Percentiles rank a stretch among this genome's conserved stretches.
Conservation (phyloP, 306 rosid species). For the Arachis hypogaea region DNA sequence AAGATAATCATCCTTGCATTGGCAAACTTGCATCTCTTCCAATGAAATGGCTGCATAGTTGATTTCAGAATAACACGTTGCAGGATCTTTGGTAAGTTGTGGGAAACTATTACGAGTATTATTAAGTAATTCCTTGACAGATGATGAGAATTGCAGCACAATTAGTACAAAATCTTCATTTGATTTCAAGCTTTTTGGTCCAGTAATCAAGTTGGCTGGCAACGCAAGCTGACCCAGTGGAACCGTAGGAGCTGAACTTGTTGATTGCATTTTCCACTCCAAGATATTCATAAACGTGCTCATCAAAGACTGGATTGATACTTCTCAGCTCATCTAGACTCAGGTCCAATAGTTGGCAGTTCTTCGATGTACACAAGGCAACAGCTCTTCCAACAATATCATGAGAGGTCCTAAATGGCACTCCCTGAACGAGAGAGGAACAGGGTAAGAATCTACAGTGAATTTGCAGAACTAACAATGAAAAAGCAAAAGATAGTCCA, state of each 20-base stretch:
- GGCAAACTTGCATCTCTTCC: not conserved
- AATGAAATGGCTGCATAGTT: conserved; percentile 1
- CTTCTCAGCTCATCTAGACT: conserved; percentile 75
- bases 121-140: not conserved
- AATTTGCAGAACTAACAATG: conserved; percentile 19
- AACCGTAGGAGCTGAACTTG: conserved; percentile 88
- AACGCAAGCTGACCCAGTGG: conserved; percentile 88
- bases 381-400: conserved; percentile 87
- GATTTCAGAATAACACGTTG: conserved; percentile 10
- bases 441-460: not conserved
- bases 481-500: conserved; percentile 9
- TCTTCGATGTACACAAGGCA: conserved; percentile 69
- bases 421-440: conserved; percentile 58
- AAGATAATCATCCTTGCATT: conserved; percentile 8
- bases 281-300: conserved; percentile 81
- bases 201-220: conserved; percentile 71
- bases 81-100: conserved; percentile 5
- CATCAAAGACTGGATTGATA: conserved; percentile 60
- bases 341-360: conserved; percentile 71
- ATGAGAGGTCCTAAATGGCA: conserved; percentile 95
- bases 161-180: conserved; percentile 19
- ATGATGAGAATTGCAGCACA: conserved; percentile 17
- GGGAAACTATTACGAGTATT: conserved; percentile 9
- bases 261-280: conserved; percentile 83
- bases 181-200: conserved; percentile 62